Conservation (phyloP, 2,329 filamentous ascomycete species). For the Fusarium brachygibbosum region DNA sequence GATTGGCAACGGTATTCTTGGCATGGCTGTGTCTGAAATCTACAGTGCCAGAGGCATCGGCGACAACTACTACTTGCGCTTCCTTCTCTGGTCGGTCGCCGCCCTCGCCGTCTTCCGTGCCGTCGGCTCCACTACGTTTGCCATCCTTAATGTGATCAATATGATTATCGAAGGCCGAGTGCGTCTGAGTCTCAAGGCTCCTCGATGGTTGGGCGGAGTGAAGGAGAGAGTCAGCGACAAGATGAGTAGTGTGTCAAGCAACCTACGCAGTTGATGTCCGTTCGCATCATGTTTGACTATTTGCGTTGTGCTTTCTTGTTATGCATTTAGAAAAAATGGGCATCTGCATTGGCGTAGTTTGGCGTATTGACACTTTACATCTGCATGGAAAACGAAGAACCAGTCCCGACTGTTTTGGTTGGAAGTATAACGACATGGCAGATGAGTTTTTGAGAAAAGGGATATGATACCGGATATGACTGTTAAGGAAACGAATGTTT, state of each 20-base stretch:
- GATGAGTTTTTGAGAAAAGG: constrained; percentile 20
- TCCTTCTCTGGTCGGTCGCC: constrained; percentile 94
- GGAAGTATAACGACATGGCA: constrained; percentile 29
- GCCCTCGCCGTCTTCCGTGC: constrained; percentile 88
- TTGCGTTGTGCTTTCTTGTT: constrained; percentile 29
- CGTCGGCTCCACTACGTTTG: constrained; percentile 83
- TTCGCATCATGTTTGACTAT: background rate
- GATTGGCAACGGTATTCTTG: constrained; percentile 89
- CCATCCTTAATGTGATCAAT: constrained; percentile 86
- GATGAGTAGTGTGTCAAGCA: constrained; percentile 64
- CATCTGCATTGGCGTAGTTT: constrained; percentile 33
- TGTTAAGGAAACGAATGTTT: constrained; percentile 30
- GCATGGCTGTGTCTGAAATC: constrained; percentile 91
- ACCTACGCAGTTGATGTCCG: constrained; percentile 53
- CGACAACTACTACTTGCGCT: constrained; percentile 89
- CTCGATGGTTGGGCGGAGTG: constrained; percentile 63
- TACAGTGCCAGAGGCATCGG: constrained; percentile 80
- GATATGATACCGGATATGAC: constrained; percentile 30
- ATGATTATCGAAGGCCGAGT: constrained; percentile 89
- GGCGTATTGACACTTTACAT: constrained; percentile 30
- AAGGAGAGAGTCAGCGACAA: constrained; percentile 62
- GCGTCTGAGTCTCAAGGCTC: constrained; percentile 67
- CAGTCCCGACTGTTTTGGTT: constrained; percentile 11
- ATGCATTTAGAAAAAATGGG: constrained; percentile 26
- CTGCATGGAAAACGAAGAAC: constrained; percentile 18